A percentile compares a stretch with the other conserved stretches of the same genome.
phyloP scores from a whole-genome alignment of 2,329 filamentous ascomycete species.

The Sclerotinia nivalis region DNA sequence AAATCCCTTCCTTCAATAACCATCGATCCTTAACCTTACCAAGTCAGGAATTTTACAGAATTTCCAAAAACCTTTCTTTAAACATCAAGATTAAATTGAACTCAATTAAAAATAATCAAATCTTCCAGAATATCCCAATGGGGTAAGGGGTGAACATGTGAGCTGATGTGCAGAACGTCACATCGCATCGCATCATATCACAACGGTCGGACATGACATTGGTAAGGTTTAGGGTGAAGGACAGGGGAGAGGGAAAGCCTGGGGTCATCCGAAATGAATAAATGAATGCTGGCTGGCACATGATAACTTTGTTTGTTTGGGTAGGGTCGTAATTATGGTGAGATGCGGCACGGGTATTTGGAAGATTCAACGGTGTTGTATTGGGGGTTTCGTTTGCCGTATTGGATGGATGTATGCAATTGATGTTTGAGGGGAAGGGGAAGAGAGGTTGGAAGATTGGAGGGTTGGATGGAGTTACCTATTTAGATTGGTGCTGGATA shows the following conservation, averaged over 20 bases:
- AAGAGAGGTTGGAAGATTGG: not conserved
- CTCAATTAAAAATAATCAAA: not conserved
- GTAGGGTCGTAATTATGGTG: not conserved
- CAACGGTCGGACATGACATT: constrained; percentile 15
- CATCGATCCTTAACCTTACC: no score
- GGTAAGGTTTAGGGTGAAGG: constrained; percentile 8
- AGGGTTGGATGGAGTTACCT: not conserved
- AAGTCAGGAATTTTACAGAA: no score
- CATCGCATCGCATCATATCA: not conserved
- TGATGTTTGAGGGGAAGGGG: not conserved
- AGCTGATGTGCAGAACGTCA: constrained; percentile 7
- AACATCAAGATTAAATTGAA: no score
- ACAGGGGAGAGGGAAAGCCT: not conserved
- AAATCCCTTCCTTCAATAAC: no score
- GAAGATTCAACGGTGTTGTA: not conserved
- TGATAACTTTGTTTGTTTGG: not conserved
- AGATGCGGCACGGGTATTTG: constrained; percentile 8
- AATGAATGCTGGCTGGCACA: not conserved
- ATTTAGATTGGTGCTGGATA: not conserved
- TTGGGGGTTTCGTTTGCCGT: not conserved
- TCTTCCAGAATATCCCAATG: not conserved
- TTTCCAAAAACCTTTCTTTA: no score
- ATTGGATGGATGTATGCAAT: not conserved
- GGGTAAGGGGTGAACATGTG: not conserved
- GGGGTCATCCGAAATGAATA: not conserved